Conservation (phyloP, 495 filamentous ascomycete species). For the Penicillium simplicissimum region DNA sequence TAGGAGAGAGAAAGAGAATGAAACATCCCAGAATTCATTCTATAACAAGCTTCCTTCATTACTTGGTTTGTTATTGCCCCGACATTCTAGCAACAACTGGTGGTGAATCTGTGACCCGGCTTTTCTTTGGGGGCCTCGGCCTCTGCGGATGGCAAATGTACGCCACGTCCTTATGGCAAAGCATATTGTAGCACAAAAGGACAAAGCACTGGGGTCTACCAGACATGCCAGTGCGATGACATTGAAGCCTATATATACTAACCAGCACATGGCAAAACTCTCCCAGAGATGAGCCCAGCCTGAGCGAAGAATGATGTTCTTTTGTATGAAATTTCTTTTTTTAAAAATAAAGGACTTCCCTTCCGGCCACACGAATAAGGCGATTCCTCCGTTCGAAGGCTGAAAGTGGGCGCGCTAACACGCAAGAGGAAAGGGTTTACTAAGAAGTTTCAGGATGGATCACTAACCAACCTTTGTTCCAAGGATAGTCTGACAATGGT, state of each 20-base stretch:
- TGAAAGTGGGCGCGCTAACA: neutral
- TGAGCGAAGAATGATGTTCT: neutral
- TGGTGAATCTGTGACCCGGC: neutral
- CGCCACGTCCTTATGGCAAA: no score
- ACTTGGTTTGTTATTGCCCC: neutral
- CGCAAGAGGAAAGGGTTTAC: neutral
- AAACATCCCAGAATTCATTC: neutral
- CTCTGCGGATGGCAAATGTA: neutral
- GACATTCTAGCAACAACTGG: neutral
- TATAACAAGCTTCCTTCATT: neutral
- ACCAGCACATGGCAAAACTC: neutral
- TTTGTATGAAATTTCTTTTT: neutral
- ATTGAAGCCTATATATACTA: neutral
- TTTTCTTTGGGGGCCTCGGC: neutral
- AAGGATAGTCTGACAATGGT: neutral
- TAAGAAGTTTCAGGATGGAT: conserved; percentile 2
- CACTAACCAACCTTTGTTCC: neutral
- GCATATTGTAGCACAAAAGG: no score
- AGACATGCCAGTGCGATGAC: neutral
- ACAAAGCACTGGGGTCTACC: neutral
- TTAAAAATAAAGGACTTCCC: neutral
- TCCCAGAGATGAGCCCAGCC: neutral
- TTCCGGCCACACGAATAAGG: conserved; percentile 8
- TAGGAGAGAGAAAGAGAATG: neutral
- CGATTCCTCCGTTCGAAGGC: conserved; percentile 8